These are phyloP conservation scores for Exophiala lecanii-corni DNA, from an alignment of 2,329 filamentous ascomycete species.

Conservation along the genomic window DNA sequence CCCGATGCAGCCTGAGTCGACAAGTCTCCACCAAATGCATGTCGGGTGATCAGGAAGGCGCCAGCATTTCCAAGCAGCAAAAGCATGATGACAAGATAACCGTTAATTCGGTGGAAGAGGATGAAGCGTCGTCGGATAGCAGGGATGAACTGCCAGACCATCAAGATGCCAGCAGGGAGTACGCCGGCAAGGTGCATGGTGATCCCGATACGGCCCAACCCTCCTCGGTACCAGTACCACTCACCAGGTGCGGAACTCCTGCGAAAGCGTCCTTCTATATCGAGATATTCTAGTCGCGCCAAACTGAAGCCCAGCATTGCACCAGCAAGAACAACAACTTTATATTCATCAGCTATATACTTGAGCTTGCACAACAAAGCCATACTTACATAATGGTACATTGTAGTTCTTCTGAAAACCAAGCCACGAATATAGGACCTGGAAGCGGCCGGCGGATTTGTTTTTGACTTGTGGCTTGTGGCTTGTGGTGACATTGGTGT, in stretches of 20 bases:
- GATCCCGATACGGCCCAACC: constrained; percentile 31
- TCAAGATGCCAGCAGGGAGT: constrained; percentile 35
- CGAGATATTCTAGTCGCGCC: constrained; percentile 46
- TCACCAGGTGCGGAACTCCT: constrained; percentile 8
- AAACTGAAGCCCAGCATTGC: constrained; percentile 47
- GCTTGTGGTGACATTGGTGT: too few relatives aligned
- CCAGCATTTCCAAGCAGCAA: constrained; percentile 43
- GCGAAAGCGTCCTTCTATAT: constrained; percentile 35
- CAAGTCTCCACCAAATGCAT: constrained; percentile 52
- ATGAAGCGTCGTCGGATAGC: constrained; percentile 43
- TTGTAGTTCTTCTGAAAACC: constrained; percentile 11
- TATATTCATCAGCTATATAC: not conserved
- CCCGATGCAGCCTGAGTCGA: constrained; percentile 46
- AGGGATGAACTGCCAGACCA: constrained; percentile 38
- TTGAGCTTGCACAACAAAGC: too few relatives aligned
- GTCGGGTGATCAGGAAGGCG: constrained; percentile 49
- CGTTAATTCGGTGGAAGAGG: constrained; percentile 55
- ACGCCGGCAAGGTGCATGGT: constrained; percentile 37
- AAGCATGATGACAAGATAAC: constrained; percentile 51
- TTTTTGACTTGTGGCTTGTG: too few relatives aligned
- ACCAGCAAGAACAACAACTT: constrained; percentile 42
- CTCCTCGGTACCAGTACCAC: constrained; percentile 11
- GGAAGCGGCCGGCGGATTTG: too few relatives aligned
- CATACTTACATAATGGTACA: constrained; percentile 6
- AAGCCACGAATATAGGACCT: constrained; percentile 2